Conservation (phyloP, 768 basidiomycete species). For the Gyrodon lividus region DNA sequence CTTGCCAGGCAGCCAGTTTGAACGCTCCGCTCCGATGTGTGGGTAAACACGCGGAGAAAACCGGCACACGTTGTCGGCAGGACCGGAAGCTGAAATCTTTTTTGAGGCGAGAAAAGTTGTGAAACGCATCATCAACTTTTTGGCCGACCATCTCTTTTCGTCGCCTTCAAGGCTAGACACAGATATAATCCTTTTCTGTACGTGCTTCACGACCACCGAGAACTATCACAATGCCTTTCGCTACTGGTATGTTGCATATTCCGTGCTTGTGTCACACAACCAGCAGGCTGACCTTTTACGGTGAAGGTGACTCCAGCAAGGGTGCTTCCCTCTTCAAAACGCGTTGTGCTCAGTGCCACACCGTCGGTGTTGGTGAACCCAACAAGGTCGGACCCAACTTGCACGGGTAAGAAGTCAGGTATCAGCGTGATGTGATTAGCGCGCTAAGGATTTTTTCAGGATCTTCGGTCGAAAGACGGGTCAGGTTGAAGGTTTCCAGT, state of each 20-base stretch:
- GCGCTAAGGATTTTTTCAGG: slow-evolving; percentile 35
- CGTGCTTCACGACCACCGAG: slow-evolving; percentile 1
- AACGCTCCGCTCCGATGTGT: slow-evolving; percentile 7
- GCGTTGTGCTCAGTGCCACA: slow-evolving; percentile 94
- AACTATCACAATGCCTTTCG: slow-evolving; percentile 40
- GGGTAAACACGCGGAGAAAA: slow-evolving; percentile 21
- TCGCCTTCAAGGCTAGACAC: slow-evolving; percentile 10
- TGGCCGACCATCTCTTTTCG: not conserved
- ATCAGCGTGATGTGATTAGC: not conserved
- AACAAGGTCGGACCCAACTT: slow-evolving; percentile 96
- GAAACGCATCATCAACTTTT: slow-evolving; percentile 1
- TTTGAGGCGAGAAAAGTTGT: slow-evolving; percentile 14
- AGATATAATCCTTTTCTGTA: not conserved
- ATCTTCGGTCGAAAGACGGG: slow-evolving; percentile 87
- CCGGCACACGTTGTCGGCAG: slow-evolving; percentile 18
- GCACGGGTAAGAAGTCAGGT: slow-evolving; percentile 64
- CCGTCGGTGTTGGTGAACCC: slow-evolving; percentile 69
- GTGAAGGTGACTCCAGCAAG: slow-evolving; percentile 77
- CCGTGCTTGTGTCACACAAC: not conserved
- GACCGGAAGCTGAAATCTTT: slow-evolving; percentile 23
- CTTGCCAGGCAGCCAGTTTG: too few species aligned
- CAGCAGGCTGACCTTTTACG: slow-evolving; percentile 6
- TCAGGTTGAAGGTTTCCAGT: slow-evolving; percentile 80
- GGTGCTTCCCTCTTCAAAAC: slow-evolving; percentile 97
- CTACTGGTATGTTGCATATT: slow-evolving; percentile 36